These are phyloP conservation scores for Typha latifolia DNA, from an alignment of 176 grass and related monocot genomes.

Conservation along the genomic window DNA sequence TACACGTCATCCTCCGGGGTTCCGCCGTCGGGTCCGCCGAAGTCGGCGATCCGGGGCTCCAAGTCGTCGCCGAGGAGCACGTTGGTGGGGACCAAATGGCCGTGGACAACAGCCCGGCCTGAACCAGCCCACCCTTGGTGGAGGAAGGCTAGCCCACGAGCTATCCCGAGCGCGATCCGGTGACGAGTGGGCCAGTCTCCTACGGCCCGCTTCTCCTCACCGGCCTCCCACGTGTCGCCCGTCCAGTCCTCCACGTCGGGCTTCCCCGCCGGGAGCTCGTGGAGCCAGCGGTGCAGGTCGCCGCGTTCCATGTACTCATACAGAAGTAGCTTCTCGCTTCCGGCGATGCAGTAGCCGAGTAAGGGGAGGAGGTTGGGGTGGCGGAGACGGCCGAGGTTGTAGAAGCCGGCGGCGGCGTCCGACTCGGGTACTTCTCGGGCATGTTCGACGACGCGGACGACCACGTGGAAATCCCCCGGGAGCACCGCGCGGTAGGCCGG, in stretches of 20 bases:
- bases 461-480: constrained; percentile 52
- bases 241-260: constrained; percentile 43
- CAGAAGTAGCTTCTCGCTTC: constrained; percentile 48
- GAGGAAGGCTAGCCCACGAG: constrained; percentile 73
- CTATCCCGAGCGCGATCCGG: constrained; percentile 61
- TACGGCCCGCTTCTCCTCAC: neutral
- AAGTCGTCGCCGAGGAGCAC: constrained; percentile 68
- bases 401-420: constrained; percentile 18
- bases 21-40: constrained; percentile 7
- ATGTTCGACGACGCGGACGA: constrained; percentile 58
- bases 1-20: constrained; percentile 55
- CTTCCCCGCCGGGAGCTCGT: constrained; percentile 52
- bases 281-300: constrained; percentile 79
- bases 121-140: constrained; percentile 82
- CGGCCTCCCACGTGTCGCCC: constrained; percentile 34
- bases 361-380: constrained; percentile 82
- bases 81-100: constrained; percentile 64
- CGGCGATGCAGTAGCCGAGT: constrained; percentile 80
- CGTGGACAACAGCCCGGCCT: constrained; percentile 37
- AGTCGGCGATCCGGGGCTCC: constrained; percentile 65
- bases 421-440: neutral
- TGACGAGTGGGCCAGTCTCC: constrained; percentile 60
- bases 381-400: constrained; percentile 47
- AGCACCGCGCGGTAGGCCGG: constrained; percentile 69
- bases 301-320: constrained; percentile 89